Evolutionary conservation across 208 protist species (phyloP).

Genomic region (Borovskyia barvae): DNA sequence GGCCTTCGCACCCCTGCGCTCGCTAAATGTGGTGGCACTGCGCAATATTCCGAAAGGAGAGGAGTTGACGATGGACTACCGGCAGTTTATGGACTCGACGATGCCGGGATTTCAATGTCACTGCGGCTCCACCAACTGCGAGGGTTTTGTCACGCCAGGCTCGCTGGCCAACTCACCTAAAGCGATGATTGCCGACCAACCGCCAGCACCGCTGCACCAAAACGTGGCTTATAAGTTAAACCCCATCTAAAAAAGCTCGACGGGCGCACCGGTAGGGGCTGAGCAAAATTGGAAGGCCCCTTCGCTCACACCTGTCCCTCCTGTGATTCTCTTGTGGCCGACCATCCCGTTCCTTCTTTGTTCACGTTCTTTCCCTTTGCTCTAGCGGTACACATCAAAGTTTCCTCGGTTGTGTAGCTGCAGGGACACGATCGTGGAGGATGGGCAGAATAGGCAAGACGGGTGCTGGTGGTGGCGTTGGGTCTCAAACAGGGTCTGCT

Average conservation of each 20-base stretch:
- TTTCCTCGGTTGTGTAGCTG: no score
- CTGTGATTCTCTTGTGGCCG: not conserved
- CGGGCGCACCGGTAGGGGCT: no score
- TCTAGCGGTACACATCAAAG: no score
- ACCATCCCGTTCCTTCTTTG: not conserved
- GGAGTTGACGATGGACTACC: conserved; percentile 91
- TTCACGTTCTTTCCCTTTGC: not conserved
- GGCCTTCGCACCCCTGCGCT: conserved; percentile 51
- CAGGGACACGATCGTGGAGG: no score
- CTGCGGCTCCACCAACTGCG: conserved; percentile 54
- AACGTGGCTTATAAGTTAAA: conserved; percentile 12
- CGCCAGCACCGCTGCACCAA: conserved; percentile 4
- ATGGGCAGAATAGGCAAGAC: no score
- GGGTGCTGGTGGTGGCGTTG: no score
- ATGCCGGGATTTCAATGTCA: conserved; percentile 75
- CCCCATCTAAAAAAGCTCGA: conserved; percentile 12
- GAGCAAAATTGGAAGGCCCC: not conserved
- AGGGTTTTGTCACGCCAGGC: conserved; percentile 40
- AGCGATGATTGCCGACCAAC: not conserved
- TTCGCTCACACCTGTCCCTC: not conserved
- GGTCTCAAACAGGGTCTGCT: not conserved
- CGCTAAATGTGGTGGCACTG: conserved; percentile 69
- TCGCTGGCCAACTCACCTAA: conserved; percentile 27
- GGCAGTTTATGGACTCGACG: conserved; percentile 75
- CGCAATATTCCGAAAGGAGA: conserved; percentile 73